These are phyloP conservation scores for Neltuma alba DNA, from an alignment of 306 rosid genomes.

Conservation along the genomic window DNA sequence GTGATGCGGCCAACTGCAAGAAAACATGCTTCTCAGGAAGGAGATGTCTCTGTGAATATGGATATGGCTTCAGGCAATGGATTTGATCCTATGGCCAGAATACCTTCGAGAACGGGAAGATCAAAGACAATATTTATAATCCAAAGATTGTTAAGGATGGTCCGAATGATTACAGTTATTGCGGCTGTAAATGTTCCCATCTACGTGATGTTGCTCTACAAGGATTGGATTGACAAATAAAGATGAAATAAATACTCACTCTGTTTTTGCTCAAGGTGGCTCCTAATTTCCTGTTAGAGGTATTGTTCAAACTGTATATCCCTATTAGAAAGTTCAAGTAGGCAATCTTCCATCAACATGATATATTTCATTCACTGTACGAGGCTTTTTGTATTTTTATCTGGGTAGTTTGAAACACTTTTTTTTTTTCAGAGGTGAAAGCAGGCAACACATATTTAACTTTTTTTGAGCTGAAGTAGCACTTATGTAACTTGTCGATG, in stretches of 20 bases:
- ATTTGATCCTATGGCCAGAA: conserved; percentile 46
- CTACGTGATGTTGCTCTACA: conserved; percentile 79
- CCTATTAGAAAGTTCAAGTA: conserved; percentile 20
- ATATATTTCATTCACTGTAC: background rate
- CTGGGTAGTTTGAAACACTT: background rate
- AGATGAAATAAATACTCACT: background rate
- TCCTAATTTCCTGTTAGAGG: background rate
- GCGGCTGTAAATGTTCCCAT: conserved; percentile 81
- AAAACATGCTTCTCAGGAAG: conserved; percentile 52
- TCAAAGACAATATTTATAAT: conserved; percentile 52
- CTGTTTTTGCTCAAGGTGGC: background rate
- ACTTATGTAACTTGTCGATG: no score
- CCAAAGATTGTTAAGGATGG: conserved; percentile 66
- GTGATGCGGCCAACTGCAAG: conserved; percentile 73
- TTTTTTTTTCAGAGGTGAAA: background rate
- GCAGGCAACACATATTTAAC: background rate
- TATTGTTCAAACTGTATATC: conserved; percentile 23
- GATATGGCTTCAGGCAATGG: conserved; percentile 48
- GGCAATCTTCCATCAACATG: conserved; percentile 22
- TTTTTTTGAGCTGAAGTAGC: no score
- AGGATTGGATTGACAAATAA: conserved; percentile 85
- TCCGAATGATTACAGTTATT: conserved; percentile 56
- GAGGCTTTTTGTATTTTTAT: conserved; percentile 12
- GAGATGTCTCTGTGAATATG: conserved; percentile 52
- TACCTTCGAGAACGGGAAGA: conserved; percentile 55